phyloP scores from a whole-genome alignment of 768 basidiomycete genomes.

The Tulasnella sp. region DNA sequence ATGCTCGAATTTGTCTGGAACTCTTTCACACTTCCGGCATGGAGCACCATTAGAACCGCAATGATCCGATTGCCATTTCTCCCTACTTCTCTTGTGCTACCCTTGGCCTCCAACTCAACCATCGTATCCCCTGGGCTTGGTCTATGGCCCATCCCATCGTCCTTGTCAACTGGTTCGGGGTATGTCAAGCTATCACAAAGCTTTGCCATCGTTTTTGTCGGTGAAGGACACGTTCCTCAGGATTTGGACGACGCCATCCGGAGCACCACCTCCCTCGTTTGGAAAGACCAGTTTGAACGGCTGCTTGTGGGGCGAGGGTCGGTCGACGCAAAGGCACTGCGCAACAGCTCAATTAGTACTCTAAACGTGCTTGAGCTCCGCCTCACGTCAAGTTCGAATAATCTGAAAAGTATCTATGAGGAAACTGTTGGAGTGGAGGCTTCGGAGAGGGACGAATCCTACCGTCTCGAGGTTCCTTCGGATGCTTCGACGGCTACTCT shows the following conservation, averaged over 20 bases:
- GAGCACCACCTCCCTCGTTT: slow-evolving; percentile 52
- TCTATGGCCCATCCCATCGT: slow-evolving; percentile 49
- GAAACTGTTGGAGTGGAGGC: slow-evolving; percentile 56
- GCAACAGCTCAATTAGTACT: slow-evolving; percentile 50
- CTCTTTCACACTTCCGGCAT: not conserved
- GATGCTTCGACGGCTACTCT: slow-evolving; percentile 60
- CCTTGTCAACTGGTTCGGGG: slow-evolving; percentile 48
- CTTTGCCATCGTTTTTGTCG: slow-evolving; percentile 57
- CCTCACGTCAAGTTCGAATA: slow-evolving; percentile 36
- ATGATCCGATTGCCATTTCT: slow-evolving; percentile 1
- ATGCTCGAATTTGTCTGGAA: slow-evolving; percentile 14
- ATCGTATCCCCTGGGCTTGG: slow-evolving; percentile 25
- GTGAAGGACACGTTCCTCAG: slow-evolving; percentile 51
- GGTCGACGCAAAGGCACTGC: slow-evolving; percentile 49
- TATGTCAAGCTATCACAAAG: slow-evolving; percentile 52
- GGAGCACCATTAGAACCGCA: slow-evolving; percentile 1
- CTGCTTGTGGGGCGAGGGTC: slow-evolving; percentile 64
- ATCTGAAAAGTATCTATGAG: slow-evolving; percentile 50
- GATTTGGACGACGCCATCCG: slow-evolving; percentile 64
- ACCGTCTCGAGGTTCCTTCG: slow-evolving; percentile 58
- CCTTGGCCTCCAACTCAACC: slow-evolving; percentile 2
- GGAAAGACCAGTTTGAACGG: slow-evolving; percentile 60
- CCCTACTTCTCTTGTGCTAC: not conserved
- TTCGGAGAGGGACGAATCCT: slow-evolving; percentile 60
- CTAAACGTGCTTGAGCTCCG: slow-evolving; percentile 51